These are phyloP conservation scores for Vigna trinervia DNA, from an alignment of 306 rosid genomes.

Conservation along the genomic window DNA sequence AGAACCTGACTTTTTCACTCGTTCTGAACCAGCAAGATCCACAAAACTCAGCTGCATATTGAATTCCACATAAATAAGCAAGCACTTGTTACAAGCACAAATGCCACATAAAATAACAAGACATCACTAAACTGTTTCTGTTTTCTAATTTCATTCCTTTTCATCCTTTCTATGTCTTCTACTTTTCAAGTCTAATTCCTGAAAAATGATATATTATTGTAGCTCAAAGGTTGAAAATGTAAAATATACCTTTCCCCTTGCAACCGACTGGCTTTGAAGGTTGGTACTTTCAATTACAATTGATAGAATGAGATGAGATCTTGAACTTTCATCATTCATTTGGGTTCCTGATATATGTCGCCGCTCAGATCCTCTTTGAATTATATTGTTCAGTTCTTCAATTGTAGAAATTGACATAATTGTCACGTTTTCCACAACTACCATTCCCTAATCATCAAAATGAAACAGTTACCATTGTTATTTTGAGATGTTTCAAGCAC, in stretches of 20 bases:
- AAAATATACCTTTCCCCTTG: slow-evolving; percentile 85
- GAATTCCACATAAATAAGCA: slow-evolving; percentile 30
- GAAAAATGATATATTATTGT: not conserved
- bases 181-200: not conserved
- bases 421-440: slow-evolving; percentile 78
- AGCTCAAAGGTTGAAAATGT: not conserved
- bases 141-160: not conserved
- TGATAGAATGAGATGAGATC: slow-evolving; percentile 94
- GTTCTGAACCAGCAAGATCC: slow-evolving; percentile 98
- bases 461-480: slow-evolving; percentile 22
- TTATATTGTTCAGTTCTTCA: slow-evolving; percentile 73
- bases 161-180: not conserved
- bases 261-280: slow-evolving; percentile 89
- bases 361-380: slow-evolving; percentile 81
- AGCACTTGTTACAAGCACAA: not conserved
- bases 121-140: not conserved
- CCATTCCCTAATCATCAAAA: slow-evolving; percentile 83
- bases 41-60: slow-evolving; percentile 86
- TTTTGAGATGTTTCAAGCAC: slow-evolving; percentile 19
- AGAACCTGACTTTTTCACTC: slow-evolving; percentile 95
- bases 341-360: slow-evolving; percentile 84
- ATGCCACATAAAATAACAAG: not conserved
- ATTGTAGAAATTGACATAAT: slow-evolving; percentile 70
- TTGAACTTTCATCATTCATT: slow-evolving; percentile 95
- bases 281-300: slow-evolving; percentile 87